Conservation (phyloP, 768 basidiomycete species). For the Imleria badia region DNA sequence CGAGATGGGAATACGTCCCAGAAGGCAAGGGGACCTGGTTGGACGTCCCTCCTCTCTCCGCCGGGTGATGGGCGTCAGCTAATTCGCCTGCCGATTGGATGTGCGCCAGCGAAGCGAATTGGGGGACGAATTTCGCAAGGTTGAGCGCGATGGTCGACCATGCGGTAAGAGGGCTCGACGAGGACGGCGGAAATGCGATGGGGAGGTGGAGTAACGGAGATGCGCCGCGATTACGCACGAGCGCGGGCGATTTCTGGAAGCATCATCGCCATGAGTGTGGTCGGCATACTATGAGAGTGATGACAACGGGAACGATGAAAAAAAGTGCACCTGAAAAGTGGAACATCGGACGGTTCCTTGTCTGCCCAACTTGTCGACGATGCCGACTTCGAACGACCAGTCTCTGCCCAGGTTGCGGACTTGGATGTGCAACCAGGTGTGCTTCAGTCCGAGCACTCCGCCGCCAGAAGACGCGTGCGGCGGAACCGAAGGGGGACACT, state of each 20-base stretch:
- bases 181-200: slow-evolving; percentile 56
- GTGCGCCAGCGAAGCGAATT: slow-evolving; percentile 55
- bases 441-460: slow-evolving; percentile 56
- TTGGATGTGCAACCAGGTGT: slow-evolving; percentile 76
- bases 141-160: slow-evolving; percentile 69
- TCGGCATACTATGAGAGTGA: background rate
- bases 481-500: slow-evolving; percentile 47
- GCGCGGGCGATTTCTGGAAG: slow-evolving; percentile 52
- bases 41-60: slow-evolving; percentile 20
- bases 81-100: slow-evolving; percentile 21
- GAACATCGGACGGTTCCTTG: slow-evolving; percentile 65
- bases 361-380: slow-evolving; percentile 62
- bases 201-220: slow-evolving; percentile 71
- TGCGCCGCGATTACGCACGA: slow-evolving; percentile 40
- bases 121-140: slow-evolving; percentile 56
- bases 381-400: slow-evolving; percentile 75
- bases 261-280: slow-evolving; percentile 8
- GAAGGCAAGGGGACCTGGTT: slow-evolving; percentile 39
- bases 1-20: slow-evolving; percentile 61
- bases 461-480: slow-evolving; percentile 3
- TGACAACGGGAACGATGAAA: background rate
- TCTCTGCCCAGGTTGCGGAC: slow-evolving; percentile 64
- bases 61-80: slow-evolving; percentile 20
- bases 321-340: slow-evolving; percentile 69
- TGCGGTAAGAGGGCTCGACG: slow-evolving; percentile 59